Base-by-base conservation (phyloP, 2,329 filamentous ascomycete species). In the Phyllosticta paracitricarpa region DNA sequence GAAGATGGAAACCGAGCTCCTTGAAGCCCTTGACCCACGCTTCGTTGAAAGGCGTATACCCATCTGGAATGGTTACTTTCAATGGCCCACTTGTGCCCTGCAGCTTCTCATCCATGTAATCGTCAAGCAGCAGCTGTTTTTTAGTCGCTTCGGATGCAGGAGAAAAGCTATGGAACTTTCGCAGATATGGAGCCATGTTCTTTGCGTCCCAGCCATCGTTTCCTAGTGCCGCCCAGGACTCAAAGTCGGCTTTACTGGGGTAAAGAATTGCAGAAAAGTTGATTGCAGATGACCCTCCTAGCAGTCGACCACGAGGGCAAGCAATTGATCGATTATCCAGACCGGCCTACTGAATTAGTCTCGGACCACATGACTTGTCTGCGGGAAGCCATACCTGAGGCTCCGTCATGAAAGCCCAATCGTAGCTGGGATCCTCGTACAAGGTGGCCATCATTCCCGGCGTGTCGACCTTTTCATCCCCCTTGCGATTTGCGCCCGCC, bases 121-220 rank as follows among this genome's bases (percentile, higher is more conserved):
- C 56, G 51, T 62, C 59, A 7, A 64, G 12, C 30, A 58, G 9
- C 12, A 65, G 51, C 26, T 63, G 63, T 19, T 64, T 54, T 8
- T 26, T 7, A 14, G 58, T 63, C 14, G 57, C 33, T 4, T 65
- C 25, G 24, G 63, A 62, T 5, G 65, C 64, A 1, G 54, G 63
- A 6, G 33, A 62, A 5, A 70, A 59, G 2, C 65, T 67, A 53
- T 70, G 65, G 12, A 64, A 66, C 57, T 69, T 72, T 33, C 66
- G 57, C 14, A 69, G 64, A 56, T 72, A 73, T 1, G 64, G 65
- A 0, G 56, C 53, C 6, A 72, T 28, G 1, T 74, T 74, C 52
- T 81, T 72, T 80, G 81, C 86, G 0, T 76, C 75, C 84, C 84
- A 87, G 2, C 82, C 83, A 1, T 65, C 61, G 65, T 85, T 86